Evolutionary conservation across 2,329 filamentous ascomycete genomes (phyloP).

Genomic region (Cladosporium sp.): DNA sequence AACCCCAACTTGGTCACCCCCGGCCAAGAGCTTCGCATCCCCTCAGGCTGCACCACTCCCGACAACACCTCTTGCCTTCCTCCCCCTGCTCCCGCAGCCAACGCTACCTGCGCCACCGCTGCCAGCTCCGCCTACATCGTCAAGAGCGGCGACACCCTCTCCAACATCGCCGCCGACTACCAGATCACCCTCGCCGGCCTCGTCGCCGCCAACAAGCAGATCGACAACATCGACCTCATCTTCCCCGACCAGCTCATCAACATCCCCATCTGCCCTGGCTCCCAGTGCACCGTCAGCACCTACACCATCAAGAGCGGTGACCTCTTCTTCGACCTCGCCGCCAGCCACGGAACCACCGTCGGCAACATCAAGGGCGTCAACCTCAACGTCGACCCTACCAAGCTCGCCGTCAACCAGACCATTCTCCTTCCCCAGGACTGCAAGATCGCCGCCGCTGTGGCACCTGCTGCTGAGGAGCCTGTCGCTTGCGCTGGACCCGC

Average conservation of each 20-base stretch:
- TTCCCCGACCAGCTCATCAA: slow-evolving; percentile 30
- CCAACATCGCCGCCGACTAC: slow-evolving; percentile 29
- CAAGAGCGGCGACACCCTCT: slow-evolving; percentile 29
- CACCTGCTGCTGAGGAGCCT: not conserved
- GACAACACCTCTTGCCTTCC: slow-evolving; percentile 33
- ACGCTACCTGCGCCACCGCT: slow-evolving; percentile 31
- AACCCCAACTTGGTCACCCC: slow-evolving; percentile 40
- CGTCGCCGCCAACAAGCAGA: slow-evolving; percentile 30
- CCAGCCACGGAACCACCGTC: slow-evolving; percentile 25
- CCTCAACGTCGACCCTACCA: slow-evolving; percentile 25
- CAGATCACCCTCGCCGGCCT: slow-evolving; percentile 32
- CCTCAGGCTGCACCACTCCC: slow-evolving; percentile 32
- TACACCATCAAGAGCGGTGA: slow-evolving; percentile 32
- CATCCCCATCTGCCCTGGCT: slow-evolving; percentile 31
- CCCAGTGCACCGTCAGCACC: slow-evolving; percentile 27
- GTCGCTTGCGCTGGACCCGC: not conserved
- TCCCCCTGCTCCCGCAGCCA: slow-evolving; percentile 17
- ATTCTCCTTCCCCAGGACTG: slow-evolving; percentile 25
- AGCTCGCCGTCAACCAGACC: slow-evolving; percentile 24
- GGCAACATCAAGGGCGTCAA: slow-evolving; percentile 34
- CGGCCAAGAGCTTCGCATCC: slow-evolving; percentile 32
- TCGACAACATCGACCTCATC: slow-evolving; percentile 29
- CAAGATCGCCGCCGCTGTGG: not conserved
- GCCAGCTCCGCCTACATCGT: slow-evolving; percentile 30
- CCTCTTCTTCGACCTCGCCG: slow-evolving; percentile 30